Percentiles rank a stretch among this genome's conserved stretches.
phyloP scores from a whole-genome alignment of 192 early-diverging fungal species.

The Chytriomyces sp. region DNA sequence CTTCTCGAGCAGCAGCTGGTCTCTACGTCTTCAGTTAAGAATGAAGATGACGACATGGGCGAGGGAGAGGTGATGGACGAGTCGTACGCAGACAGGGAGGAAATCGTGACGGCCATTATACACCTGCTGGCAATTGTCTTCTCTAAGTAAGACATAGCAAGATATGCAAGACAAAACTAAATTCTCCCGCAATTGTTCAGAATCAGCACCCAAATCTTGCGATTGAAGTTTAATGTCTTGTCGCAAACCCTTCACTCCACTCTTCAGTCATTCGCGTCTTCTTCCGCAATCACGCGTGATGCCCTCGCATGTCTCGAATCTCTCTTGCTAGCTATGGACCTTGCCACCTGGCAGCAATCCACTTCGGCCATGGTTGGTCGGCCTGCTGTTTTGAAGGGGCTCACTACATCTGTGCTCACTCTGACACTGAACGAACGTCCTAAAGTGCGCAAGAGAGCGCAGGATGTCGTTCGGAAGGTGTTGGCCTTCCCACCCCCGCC shows the following conservation, averaged over 20 bases:
- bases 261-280: constrained; percentile 60
- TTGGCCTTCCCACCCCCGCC: constrained; percentile 75
- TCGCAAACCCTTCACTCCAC: constrained; percentile 49
- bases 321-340: constrained; percentile 79
- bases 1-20: constrained; percentile 66
- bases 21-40: constrained; percentile 30
- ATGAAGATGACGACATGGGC: not conserved
- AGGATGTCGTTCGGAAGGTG: constrained; percentile 76
- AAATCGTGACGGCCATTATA: constrained; percentile 62
- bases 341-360: constrained; percentile 62
- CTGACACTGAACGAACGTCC: constrained; percentile 82
- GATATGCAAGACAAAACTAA: not conserved
- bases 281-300: constrained; percentile 19
- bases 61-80: constrained; percentile 40
- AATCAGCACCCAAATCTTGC: constrained; percentile 37
- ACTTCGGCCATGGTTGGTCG: constrained; percentile 18
- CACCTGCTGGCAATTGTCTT: constrained; percentile 83
- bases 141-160: constrained; percentile 53
- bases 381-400: constrained; percentile 13
- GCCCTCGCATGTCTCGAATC: constrained; percentile 73
- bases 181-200: not conserved
- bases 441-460: constrained; percentile 86
- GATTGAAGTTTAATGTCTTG: constrained; percentile 48
- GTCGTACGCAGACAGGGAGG: constrained; percentile 47
- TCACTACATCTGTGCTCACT: constrained; percentile 55